Percentiles rank a stretch among this genome's conserved stretches.
phyloP scores from a whole-genome alignment of 2,329 filamentous ascomycete genomes.

The Metarhizium rileyi region DNA sequence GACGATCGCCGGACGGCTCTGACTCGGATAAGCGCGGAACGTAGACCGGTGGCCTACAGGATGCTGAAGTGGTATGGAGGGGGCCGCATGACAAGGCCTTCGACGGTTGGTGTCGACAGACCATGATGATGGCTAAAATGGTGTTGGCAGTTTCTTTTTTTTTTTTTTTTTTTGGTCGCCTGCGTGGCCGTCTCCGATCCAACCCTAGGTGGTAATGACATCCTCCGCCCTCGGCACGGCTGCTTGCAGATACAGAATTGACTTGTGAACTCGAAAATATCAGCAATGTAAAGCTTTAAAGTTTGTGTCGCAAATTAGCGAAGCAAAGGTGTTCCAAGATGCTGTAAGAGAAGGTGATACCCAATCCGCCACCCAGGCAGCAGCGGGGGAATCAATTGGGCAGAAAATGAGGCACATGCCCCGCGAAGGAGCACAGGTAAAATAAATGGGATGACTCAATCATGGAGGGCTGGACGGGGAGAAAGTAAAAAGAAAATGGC shows the following conservation, averaged over 20 bases:
- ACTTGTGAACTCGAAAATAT: no score
- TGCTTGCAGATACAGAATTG: neutral
- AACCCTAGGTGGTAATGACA: neutral
- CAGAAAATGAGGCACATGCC: neutral
- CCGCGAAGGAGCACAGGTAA: neutral
- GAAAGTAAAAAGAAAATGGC: neutral
- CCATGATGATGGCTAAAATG: conserved; percentile 1
- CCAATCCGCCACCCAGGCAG: conserved; percentile 7
- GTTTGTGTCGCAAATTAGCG: neutral
- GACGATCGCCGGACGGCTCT: neutral
- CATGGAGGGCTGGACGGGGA: neutral
- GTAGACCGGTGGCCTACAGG: neutral
- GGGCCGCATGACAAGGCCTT: conserved; percentile 1
- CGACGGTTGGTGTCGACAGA: conserved; percentile 1
- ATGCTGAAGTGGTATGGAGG: neutral
- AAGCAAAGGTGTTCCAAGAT: neutral
- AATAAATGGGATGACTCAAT: neutral
- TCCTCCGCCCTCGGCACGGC: neutral
- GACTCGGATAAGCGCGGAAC: conserved; percentile 1
- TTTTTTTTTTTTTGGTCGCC: neutral
- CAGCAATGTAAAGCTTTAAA: neutral
- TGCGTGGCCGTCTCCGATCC: neutral
- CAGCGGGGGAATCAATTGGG: neutral
- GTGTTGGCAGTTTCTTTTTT: neutral
- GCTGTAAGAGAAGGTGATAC: conserved; percentile 1